Evolutionary conservation across 768 basidiomycete genomes (phyloP), one percentile per base, ranked within the genome.

Genomic region (Pisolithus microcarpus): DNA sequence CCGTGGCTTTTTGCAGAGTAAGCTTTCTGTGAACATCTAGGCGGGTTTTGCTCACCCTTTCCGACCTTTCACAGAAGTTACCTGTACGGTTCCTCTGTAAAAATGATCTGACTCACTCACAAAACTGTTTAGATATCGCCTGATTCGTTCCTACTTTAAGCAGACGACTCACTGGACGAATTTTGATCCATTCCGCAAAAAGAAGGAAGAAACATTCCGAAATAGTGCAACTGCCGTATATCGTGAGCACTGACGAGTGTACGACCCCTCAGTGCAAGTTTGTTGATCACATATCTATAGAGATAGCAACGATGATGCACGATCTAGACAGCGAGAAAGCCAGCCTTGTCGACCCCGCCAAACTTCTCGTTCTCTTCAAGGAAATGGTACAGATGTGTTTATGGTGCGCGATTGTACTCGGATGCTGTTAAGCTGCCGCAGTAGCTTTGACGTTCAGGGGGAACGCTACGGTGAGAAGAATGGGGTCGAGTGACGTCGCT

Each of bases 1-100:
- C 91, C 93, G 1, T 99, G 95, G 95, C 75, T 99, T n/a, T 97
- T 77, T 65, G 91, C 92, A 51, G 95, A 97, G 85, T 96, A 72
- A 57, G 86, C 53, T 52, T 37, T 50, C 46, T 54, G 21, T 28
- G 26, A 10, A 19, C 49, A 46, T 11, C 24, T 13, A 1, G 15
- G 8, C 16, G 1, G 34, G 34, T 7, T 4, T 51, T 26, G 30
- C n/a, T 48, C 45, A 38, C 44, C 36, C 21, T 53, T 42, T 48
- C 21, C 7, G 40, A 38, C 38, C 18, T 16, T 39, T 45, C 50
- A 1, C 53, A 88, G 86, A 65, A 89, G 87, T 54, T 89, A 89
- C 59, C 61, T 89, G 87, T 88, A 50, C 59, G 80, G 68, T 37
- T 15, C 51, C 40, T 18, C 1, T 11, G 31, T 38, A 52, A 50